Percentiles rank a stretch among this genome's conserved stretches.
These are phyloP conservation scores for Cutaneotrichosporon spelunceum DNA, from an alignment of 1,284 basidiomycete species.

Conservation along the genomic window DNA sequence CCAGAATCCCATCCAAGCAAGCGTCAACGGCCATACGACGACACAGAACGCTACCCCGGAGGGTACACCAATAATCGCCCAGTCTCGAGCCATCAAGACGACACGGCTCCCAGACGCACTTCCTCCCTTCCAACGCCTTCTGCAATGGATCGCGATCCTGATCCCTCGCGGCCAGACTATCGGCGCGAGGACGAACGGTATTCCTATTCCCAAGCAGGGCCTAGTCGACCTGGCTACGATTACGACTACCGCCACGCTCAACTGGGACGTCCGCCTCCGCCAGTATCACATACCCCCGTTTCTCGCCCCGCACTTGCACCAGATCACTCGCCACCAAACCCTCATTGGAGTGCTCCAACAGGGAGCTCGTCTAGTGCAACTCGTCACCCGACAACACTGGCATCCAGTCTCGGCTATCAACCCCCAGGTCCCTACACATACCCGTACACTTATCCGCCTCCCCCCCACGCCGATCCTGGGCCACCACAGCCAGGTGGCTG, in stretches of 20 bases:
- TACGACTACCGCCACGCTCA: background rate
- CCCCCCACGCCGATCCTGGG: background rate
- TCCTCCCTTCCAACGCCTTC: background rate
- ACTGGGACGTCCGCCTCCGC: background rate
- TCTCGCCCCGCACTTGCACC: background rate
- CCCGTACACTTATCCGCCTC: background rate
- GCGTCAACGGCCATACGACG: background rate
- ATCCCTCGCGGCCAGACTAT: background rate
- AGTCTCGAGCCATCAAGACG: background rate
- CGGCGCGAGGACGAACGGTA: constrained; percentile 7
- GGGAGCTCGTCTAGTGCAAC: background rate
- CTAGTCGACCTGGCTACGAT: background rate
- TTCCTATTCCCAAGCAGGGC: background rate
- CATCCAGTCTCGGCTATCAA: background rate
- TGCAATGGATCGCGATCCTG: constrained; percentile 2
- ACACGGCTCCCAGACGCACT: background rate
- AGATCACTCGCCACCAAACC: background rate
- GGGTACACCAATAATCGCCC: background rate
- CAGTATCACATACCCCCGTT: background rate
- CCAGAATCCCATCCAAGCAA: background rate
- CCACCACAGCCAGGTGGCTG: constrained; percentile 1
- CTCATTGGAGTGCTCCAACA: background rate
- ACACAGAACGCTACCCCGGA: background rate
- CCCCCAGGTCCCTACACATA: background rate
- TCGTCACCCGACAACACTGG: background rate